Percentiles rank a stretch among this genome's conserved stretches.
phyloP scores from a whole-genome alignment of 495 filamentous ascomycete species.

The Penicillium simplicissimum region DNA sequence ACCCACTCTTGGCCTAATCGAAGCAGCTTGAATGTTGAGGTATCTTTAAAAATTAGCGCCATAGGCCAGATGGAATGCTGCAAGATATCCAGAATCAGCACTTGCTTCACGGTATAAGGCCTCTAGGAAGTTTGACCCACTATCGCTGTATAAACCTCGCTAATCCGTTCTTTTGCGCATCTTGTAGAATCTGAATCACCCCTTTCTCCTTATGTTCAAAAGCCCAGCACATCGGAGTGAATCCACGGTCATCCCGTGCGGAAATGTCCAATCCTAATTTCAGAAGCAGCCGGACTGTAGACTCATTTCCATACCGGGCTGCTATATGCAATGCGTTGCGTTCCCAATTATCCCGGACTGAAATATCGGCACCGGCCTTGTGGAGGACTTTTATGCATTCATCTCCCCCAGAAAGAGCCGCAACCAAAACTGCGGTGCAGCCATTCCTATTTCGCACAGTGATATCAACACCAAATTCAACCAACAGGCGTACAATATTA shows the following conservation, averaged over 20 bases:
- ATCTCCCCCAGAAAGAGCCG: not conserved
- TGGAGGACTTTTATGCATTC: not conserved
- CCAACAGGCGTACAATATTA: not conserved
- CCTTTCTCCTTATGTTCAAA: not conserved
- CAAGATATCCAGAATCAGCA: too few relatives aligned
- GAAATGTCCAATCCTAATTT: not conserved
- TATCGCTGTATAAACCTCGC: not conserved
- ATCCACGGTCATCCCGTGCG: not conserved
- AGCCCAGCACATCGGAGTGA: not conserved
- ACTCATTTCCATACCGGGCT: not conserved
- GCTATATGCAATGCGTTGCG: not conserved
- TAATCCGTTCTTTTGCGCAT: not conserved
- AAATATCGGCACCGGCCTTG: not conserved
- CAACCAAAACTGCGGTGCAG: not conserved
- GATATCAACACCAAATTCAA: not conserved
- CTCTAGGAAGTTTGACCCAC: not conserved
- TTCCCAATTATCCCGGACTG: not conserved
- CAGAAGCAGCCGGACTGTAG: not conserved
- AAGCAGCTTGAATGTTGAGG: too few relatives aligned
- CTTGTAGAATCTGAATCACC: not conserved
- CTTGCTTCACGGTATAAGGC: too few relatives aligned
- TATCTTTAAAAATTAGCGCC: too few relatives aligned
- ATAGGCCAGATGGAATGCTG: too few relatives aligned
- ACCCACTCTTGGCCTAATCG: too few relatives aligned
- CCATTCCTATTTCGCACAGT: not conserved